phyloP scores from a whole-genome alignment of 2,329 filamentous ascomycete genomes.

The Aspergillus sp. region DNA sequence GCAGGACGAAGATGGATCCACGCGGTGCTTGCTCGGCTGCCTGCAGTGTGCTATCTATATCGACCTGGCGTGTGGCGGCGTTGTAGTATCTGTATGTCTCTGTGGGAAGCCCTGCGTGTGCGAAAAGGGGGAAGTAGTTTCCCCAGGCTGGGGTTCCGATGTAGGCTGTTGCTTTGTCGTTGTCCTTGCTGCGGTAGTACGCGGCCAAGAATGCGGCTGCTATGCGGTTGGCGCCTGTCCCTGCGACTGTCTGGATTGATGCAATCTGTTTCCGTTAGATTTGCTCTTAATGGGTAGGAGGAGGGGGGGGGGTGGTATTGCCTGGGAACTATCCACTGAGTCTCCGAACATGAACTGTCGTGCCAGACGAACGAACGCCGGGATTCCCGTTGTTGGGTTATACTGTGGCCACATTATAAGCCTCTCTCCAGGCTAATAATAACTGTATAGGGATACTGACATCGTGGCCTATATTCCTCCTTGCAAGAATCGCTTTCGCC shows the following conservation, averaged over 20 bases:
- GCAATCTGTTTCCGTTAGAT: slow-evolving; percentile 40
- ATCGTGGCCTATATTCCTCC: too few relatives aligned
- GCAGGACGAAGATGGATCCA: slow-evolving; percentile 78
- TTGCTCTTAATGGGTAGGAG: too few relatives aligned
- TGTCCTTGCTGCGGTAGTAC: slow-evolving; percentile 49
- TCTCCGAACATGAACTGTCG: not conserved
- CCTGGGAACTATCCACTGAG: not conserved
- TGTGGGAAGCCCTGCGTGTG: slow-evolving; percentile 11
- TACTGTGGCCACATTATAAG: not conserved
- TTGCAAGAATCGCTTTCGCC: too few relatives aligned
- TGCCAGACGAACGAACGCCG: not conserved
- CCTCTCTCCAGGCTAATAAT: not conserved
- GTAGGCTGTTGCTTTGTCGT: slow-evolving; percentile 56
- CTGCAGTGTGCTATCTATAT: not conserved
- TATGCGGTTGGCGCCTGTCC: slow-evolving; percentile 85
- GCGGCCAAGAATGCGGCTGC: slow-evolving; percentile 76
- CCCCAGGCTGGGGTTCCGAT: slow-evolving; percentile 89
- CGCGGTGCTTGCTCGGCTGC: slow-evolving; percentile 35
- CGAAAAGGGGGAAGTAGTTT: slow-evolving; percentile 91
- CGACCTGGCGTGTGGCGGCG: not conserved
- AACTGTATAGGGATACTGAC: too few relatives aligned
- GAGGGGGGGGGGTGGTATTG: too few relatives aligned
- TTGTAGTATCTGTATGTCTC: slow-evolving; percentile 1
- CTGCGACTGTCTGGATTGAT: slow-evolving; percentile 86
- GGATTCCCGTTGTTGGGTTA: not conserved